Percentiles rank a stretch among this genome's conserved stretches.
Evolutionary conservation across 2,329 filamentous ascomycete genomes (phyloP).

Genomic region (Nothophaeocryptopus gaeumannii): DNA sequence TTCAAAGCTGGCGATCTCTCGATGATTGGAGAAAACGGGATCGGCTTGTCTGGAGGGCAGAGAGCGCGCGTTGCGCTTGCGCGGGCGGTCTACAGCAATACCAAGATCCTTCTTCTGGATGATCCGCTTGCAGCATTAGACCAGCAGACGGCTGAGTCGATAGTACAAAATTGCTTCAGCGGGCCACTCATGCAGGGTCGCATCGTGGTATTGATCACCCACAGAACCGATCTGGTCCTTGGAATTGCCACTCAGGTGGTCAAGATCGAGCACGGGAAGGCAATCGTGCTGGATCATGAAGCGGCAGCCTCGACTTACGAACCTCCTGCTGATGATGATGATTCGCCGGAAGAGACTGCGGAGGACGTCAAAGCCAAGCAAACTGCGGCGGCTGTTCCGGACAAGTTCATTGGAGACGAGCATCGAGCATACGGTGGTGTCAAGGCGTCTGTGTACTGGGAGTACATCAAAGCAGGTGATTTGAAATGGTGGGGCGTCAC

Average conservation of each 20-base stretch:
- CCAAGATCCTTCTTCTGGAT: constrained; percentile 47
- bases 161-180: constrained; percentile 57
- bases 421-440: constrained; percentile 72
- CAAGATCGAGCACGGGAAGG: constrained; percentile 62
- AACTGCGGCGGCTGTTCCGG: constrained; percentile 56
- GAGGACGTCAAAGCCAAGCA: constrained; percentile 37
- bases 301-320: constrained; percentile 11
- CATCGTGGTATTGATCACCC: constrained; percentile 60
- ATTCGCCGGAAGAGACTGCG: constrained; percentile 19
- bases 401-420: constrained; percentile 79
- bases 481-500: constrained; percentile 69
- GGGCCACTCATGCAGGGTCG: constrained; percentile 55
- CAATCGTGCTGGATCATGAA: constrained; percentile 33
- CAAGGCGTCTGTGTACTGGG: constrained; percentile 73
- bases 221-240: constrained; percentile 67
- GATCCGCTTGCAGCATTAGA: constrained; percentile 50
- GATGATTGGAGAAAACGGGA: constrained; percentile 47
- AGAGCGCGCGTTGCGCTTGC: constrained; percentile 48
- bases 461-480: constrained; percentile 78
- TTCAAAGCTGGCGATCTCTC: constrained; percentile 64
- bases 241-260: constrained; percentile 72
- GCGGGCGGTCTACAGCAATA: constrained; percentile 46
- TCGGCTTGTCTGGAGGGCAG: constrained; percentile 49
- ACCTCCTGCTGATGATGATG: not conserved
- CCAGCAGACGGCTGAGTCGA: constrained; percentile 62